Conservation (phyloP, 176 grass and related monocot genomes). For the Puya raimondii region DNA sequence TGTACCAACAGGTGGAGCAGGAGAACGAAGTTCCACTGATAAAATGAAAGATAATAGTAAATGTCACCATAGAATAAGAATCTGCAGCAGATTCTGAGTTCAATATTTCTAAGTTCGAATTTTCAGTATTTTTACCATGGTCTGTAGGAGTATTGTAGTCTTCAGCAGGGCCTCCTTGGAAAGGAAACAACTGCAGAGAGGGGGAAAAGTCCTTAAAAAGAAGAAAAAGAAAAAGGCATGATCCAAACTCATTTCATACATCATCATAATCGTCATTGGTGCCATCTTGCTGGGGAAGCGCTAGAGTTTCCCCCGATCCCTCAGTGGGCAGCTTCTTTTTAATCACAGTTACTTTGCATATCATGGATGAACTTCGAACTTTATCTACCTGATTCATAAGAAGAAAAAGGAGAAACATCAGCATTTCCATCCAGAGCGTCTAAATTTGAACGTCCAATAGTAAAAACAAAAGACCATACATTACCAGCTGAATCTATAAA, state of each 20-base stretch:
- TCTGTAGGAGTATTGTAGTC: conserved; percentile 72
- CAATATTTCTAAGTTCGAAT: neutral
- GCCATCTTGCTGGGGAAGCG: conserved; percentile 60
- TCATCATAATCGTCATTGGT: conserved; percentile 76
- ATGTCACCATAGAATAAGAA: neutral
- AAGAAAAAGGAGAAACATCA: conserved; percentile 13
- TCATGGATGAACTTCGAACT: conserved; percentile 29
- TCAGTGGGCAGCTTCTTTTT: conserved; percentile 15
- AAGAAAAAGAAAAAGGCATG: neutral
- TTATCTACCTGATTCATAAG: conserved; percentile 25
- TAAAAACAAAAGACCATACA: neutral
- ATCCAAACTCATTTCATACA: conserved; percentile 32
- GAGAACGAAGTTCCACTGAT: conserved; percentile 49
- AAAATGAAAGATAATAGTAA: neutral
- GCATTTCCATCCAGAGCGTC: neutral
- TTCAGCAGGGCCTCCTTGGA: conserved; percentile 56
- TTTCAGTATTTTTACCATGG: conserved; percentile 34
- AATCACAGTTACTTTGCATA: conserved; percentile 24
- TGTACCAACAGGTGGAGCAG: conserved; percentile 49
- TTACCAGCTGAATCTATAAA: neutral
- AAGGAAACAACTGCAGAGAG: conserved; percentile 43
- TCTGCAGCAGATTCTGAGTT: neutral
- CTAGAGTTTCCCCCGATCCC: conserved; percentile 13
- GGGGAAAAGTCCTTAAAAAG: conserved; percentile 7
- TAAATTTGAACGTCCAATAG: neutral